Percentiles rank a stretch among this genome's conserved stretches.
Evolutionary conservation across 371 early-diverging fungal species (phyloP).

Genomic region (Mortierella sp.): DNA sequence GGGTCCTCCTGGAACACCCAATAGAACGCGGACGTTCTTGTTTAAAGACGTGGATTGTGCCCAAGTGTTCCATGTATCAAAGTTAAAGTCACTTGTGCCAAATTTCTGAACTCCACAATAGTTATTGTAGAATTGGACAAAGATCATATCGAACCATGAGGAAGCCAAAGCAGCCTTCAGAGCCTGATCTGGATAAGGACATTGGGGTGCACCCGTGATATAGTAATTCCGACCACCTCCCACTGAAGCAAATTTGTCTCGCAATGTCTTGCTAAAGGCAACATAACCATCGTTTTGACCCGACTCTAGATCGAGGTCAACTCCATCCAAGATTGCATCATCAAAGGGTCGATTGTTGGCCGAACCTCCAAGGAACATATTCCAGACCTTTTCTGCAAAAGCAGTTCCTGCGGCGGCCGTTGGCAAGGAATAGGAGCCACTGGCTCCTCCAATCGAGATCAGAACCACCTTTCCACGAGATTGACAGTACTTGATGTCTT

Average conservation of each 20-base stretch:
- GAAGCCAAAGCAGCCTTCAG: slow-evolving; percentile 61
- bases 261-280: slow-evolving; percentile 58
- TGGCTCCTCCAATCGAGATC: slow-evolving; percentile 69
- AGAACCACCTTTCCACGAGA: slow-evolving; percentile 60
- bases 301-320: slow-evolving; percentile 78
- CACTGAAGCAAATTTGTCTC: slow-evolving; percentile 23
- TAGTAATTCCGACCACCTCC: slow-evolving; percentile 38
- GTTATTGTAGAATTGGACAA: slow-evolving; percentile 84
- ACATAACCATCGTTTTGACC: slow-evolving; percentile 62
- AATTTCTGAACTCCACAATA: slow-evolving; percentile 65
- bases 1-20: slow-evolving; percentile 71
- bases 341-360: slow-evolving; percentile 70
- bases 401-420: slow-evolving; percentile 56
- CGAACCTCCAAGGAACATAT: slow-evolving; percentile 67
- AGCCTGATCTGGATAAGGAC: slow-evolving; percentile 66
- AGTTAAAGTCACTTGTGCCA: slow-evolving; percentile 61
- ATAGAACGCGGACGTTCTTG: slow-evolving; percentile 65
- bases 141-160: slow-evolving; percentile 75
- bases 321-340: slow-evolving; percentile 70
- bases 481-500: slow-evolving; percentile 72
- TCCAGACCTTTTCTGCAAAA: slow-evolving; percentile 71
- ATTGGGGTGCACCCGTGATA: slow-evolving; percentile 63
- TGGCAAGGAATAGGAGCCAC: slow-evolving; percentile 66
- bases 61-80: slow-evolving; percentile 71
- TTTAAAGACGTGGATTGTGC: slow-evolving; percentile 62